Evolutionary conservation across 768 basidiomycete genomes (phyloP), one percentile per base, ranked within the genome.

Genomic region (Russula brevipes): DNA sequence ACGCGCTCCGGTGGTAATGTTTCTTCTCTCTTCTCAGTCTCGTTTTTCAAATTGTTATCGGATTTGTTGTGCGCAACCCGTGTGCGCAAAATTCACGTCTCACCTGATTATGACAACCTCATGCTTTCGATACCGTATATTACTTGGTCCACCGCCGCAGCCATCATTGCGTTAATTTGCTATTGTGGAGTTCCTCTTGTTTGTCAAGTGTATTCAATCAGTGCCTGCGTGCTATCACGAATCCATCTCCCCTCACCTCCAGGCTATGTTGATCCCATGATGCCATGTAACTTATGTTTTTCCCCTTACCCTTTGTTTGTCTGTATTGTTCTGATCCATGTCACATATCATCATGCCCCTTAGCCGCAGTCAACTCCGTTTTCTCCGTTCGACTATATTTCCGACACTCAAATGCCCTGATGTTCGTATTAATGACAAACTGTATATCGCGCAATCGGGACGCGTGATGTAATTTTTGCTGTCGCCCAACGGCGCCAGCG

Each of bases 381-480:
- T 61, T 49, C 53, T 49, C 60, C 46, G 45, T 60, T 46, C 33
- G 54, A 49, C 17, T 35, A 33, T 47, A 55, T 54, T 54, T 54
- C 45, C 62, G 56, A 54, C 53, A 57, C 39, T 47, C 45, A 16
- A 16, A 33, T 53, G 35, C 60, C 60, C 54, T 56, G 56, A 61
- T 61, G 31, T 41, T 45, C 30, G 30, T 50, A 61, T 50, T 50
- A 47, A 42, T 50, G 19, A 56, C 45, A 49, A 50, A 60, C 19
- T 24, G 39, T 38, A 19, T 53, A n/a, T 44, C 9, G 42, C 35
- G 35, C 42, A 42, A 10, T 19, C 19, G 38, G 41, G 50, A 10
- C 41, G 46, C 46, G 39, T 61, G 54, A 55, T 49, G 60, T 61
- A 50, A 61, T 61, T 24, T 19, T 30, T n/a, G 8, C 36, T 61